These are phyloP conservation scores for Carnegiea gigantea DNA, from an alignment of 179 eudicot genomes.

Conservation along the genomic window DNA sequence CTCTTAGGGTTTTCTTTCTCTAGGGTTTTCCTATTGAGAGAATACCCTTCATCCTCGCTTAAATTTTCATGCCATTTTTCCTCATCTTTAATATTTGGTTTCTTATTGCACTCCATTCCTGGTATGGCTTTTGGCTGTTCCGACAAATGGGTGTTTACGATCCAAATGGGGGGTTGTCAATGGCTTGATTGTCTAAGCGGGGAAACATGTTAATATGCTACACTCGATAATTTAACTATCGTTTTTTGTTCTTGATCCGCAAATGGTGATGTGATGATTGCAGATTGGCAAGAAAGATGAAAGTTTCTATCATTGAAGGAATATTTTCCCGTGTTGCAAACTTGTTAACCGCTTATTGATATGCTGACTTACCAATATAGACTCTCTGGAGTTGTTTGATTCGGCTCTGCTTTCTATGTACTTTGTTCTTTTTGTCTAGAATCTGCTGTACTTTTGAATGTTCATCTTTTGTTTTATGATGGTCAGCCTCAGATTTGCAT, in stretches of 20 bases:
- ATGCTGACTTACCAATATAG: constrained; percentile 14
- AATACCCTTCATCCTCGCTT: constrained; percentile 24
- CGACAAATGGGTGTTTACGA: constrained; percentile 4
- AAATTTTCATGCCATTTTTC: constrained; percentile 4
- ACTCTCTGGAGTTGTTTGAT: too few species aligned
- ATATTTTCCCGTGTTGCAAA: neutral
- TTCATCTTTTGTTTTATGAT: neutral
- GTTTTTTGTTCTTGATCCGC: neutral
- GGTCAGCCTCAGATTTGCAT: too few species aligned
- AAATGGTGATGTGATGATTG: too few species aligned
- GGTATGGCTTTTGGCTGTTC: neutral
- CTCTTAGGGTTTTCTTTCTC: constrained; percentile 6
- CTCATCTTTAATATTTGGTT: constrained; percentile 13
- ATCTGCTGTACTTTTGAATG: neutral
- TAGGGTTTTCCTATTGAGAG: constrained; percentile 66
- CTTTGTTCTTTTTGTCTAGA: too few species aligned
- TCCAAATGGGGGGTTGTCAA: constrained; percentile 8
- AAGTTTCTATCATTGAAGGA: constrained; percentile 26
- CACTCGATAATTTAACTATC: too few species aligned
- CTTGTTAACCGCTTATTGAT: constrained; percentile 5
- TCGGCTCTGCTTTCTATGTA: too few species aligned
- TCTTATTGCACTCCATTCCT: neutral
- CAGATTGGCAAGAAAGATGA: constrained; percentile 9
- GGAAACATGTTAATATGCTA: constrained; percentile 14
- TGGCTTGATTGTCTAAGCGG: constrained; percentile 21